These are phyloP conservation scores for Solanum paucissectum DNA, from an alignment of 257 asterid species.

Conservation along the genomic window DNA sequence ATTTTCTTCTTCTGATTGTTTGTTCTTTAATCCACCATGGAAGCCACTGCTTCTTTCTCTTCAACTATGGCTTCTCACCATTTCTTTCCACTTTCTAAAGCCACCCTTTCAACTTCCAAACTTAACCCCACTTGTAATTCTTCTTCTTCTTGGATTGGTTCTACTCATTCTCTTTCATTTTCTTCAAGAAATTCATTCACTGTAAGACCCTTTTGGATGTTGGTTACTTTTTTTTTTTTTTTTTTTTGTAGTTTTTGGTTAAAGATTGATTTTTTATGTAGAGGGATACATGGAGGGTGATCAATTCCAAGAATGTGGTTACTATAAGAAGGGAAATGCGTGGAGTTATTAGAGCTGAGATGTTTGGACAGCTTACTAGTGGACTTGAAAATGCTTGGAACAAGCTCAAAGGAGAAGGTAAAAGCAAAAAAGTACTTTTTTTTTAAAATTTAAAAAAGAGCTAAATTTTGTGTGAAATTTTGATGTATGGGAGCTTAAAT, in stretches of 20 bases:
- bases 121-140: not conserved
- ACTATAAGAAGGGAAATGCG: conserved; percentile 30
- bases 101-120: conserved; percentile 4
- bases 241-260: not conserved
- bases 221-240: not conserved
- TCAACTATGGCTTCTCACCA: conserved; percentile 59
- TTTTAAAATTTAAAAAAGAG: not conserved
- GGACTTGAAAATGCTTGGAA: conserved; percentile 94
- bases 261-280: conserved; percentile 8
- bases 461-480: not conserved
- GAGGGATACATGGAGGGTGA: conserved; percentile 62
- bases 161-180: conserved; percentile 40
- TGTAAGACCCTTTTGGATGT: conserved; percentile 18
- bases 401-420: conserved; percentile 98
- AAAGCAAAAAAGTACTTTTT: not conserved
- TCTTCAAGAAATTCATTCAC: conserved; percentile 47
- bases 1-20: not conserved
- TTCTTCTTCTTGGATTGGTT: conserved; percentile 23
- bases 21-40: conserved; percentile 23
- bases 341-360: conserved; percentile 63
- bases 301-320: conserved; percentile 27
- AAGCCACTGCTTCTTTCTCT: conserved; percentile 37
- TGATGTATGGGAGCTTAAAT: not conserved
- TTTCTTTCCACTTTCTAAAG: conserved; percentile 24
- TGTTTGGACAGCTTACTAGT: conserved; percentile 87